A percentile compares a stretch with the other conserved stretches of the same genome.
Evolutionary conservation across 768 basidiomycete species (phyloP).

Genomic region (Phylloporus scabripes): DNA sequence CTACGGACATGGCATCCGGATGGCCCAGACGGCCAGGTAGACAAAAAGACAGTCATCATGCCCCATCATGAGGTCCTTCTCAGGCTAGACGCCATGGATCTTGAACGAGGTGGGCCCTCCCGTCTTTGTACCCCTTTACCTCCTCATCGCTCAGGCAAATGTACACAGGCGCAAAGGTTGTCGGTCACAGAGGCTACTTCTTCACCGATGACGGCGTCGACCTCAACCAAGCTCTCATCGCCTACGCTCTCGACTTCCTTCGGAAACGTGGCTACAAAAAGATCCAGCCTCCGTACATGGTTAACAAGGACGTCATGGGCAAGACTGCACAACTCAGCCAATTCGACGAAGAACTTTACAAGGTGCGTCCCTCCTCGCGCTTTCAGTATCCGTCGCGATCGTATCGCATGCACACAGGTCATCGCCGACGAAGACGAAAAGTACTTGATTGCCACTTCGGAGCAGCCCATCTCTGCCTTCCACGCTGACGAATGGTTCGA

Average conservation of each 20-base stretch:
- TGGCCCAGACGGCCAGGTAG: conserved; percentile 65
- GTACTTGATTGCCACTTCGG: conserved; percentile 97
- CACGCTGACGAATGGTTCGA: conserved; percentile 99
- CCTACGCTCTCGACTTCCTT: conserved; percentile 92
- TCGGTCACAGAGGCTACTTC: conserved; percentile 96
- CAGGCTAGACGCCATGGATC: conserved; percentile 91
- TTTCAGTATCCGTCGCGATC: neutral
- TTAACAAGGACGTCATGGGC: conserved; percentile 96
- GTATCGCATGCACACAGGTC: conserved; percentile 41
- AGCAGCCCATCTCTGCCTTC: conserved; percentile 95
- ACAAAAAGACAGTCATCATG: conserved; percentile 71
- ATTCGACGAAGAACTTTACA: conserved; percentile 98
- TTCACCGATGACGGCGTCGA: conserved; percentile 94
- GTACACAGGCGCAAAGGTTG: conserved; percentile 76
- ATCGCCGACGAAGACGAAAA: conserved; percentile 91
- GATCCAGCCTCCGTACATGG: conserved; percentile 96
- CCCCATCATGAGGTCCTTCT: conserved; percentile 98
- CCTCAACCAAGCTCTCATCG: conserved; percentile 93
- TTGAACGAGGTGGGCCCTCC: conserved; percentile 69
- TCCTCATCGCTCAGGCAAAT: conserved; percentile 8
- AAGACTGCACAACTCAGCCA: conserved; percentile 98
- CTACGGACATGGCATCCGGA: conserved; percentile 83
- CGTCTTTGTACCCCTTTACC: neutral
- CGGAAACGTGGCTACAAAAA: conserved; percentile 82
- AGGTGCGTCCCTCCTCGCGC: conserved; percentile 43